Evolutionary conservation across 2,329 filamentous ascomycete genomes (phyloP), one percentile per base, ranked within the genome.

Genomic region (Lojkania enalia): DNA sequence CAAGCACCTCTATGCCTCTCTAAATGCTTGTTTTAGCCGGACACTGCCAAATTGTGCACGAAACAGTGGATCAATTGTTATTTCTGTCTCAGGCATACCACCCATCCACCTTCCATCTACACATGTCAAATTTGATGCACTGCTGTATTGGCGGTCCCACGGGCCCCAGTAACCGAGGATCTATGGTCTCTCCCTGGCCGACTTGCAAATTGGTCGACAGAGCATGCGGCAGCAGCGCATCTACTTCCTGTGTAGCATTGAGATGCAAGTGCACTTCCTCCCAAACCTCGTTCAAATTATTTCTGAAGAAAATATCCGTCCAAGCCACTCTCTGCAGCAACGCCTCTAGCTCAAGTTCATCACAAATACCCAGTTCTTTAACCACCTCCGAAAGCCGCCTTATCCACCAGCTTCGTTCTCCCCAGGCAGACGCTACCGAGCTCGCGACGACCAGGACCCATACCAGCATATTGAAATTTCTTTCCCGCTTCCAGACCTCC

Each of bases 381-480:
- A 57, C 31, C 14, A 52, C 44, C 6, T 47, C 45, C 1, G 32
- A 47, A 4, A 63, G 41, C 27, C 30, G 44, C 5, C 20, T 38
- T 11, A 58, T 45, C 57, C 57, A 61, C 57, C 55, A 59, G 7
- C 5, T 16, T 18, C 48, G 38, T 9, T 40, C 49, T 3, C 25
- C 43, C 16, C 33, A 44, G 3, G 27, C 3, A 1, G 37, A 14
- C 4, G 35, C 45, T 2, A 61, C 42, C 2, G 46, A 53, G 20
- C 43, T 49, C 1, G 51, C 61, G 11, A 60, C 49, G 1, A 57
- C 52, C 11, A 63, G 38, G 1, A 44, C 46, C 58, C 61, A 64
- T 2, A 61, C 40, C n/a, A 64, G 40, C 27, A 48, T 49, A 14
- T 55, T 43, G 2, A 53, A 18, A 31, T 61, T 60, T 31, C 51